Evolutionary conservation across 2,329 filamentous ascomycete genomes (phyloP), one percentile per base, ranked within the genome.

Genomic region (Westerdykella sp.): DNA sequence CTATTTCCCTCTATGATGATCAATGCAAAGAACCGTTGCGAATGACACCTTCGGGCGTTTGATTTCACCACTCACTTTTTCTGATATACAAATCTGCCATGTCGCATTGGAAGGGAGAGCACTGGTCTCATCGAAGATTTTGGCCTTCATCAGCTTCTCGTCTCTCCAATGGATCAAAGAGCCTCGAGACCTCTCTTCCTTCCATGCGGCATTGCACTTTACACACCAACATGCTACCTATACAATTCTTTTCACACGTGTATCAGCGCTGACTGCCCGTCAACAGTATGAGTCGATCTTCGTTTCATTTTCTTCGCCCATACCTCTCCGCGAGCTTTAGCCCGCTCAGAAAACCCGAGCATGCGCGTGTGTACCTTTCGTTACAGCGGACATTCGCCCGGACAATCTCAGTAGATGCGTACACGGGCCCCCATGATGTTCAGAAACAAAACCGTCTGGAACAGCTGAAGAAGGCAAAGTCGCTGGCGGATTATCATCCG

Each of bases 11-110:
- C 16, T 36, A 56, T 63, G 59, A 66, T 63, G 63, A 65, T 59
- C 49, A 51, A 53, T 34, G 37, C 50, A 51, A 63, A 81, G 79
- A 83, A 83, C 80, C 80, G 80, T 80, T 83, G 80, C 79, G 78
- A 76, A 77, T 80, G 78, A 82, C 73, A 70, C 70, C 63, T 58
- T 60, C 66, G 65, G 68, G 68, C 69, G 69, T 67, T 71, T 79
- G 74, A 76, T 73, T 72, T 70, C 64, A 63, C 6, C 16, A 18
- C 16, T 15, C 65, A 62, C 62, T 57, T 51, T 55, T 45, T 48
- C 49, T 51, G 49, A 62, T 54, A 60, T 54, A 48, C 66, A 70
- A 39, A 21, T 40, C n/a, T 9, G 21, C 16, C 14, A 35, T 35
- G 25, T 32, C 37, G 39, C 13, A 36, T 38, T 49, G 34, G 34